A percentile compares a stretch with the other conserved stretches of the same genome.
Conservation (phyloP, 805 yeast genomes). For the Zygoascus biomembranicola region DNA sequence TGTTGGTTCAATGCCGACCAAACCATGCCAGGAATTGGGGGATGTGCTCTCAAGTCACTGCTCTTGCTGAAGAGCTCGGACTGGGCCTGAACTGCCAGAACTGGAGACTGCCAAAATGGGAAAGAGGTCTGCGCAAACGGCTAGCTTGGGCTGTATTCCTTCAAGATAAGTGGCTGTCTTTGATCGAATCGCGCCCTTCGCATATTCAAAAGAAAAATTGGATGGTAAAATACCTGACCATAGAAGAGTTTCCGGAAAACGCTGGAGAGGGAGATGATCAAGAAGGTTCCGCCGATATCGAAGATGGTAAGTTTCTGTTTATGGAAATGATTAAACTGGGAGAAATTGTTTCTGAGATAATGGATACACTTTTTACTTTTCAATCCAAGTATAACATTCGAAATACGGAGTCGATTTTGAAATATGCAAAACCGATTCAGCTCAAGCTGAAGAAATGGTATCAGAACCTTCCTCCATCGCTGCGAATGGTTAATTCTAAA, state of each 20-base stretch:
- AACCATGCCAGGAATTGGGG: constrained; percentile 68
- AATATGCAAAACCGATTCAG: constrained; percentile 53
- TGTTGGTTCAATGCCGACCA: constrained; percentile 59
- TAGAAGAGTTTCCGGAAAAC: constrained; percentile 60
- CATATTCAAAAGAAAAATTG: constrained; percentile 70
- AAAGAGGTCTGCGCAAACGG: constrained; percentile 75
- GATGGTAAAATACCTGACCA: constrained; percentile 61
- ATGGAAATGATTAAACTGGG: constrained; percentile 28
- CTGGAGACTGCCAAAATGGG: constrained; percentile 96
- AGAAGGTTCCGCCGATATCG: constrained; percentile 9
- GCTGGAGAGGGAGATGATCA: constrained; percentile 4
- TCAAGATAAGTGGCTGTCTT: constrained; percentile 85
- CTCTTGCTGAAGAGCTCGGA: constrained; percentile 84
- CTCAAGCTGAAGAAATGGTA: constrained; percentile 30
- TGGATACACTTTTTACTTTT: constrained; percentile 65
- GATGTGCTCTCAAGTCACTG: constrained; percentile 76
- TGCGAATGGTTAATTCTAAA: constrained; percentile 13
- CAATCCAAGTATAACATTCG: constrained; percentile 48
- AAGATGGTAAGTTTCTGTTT: constrained; percentile 22
- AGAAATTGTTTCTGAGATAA: constrained; percentile 31
- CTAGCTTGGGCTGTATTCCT: constrained; percentile 93
- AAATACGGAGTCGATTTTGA: constrained; percentile 60
- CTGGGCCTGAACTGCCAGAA: constrained; percentile 81
- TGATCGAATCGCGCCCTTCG: constrained; percentile 77
- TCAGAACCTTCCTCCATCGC: constrained; percentile 23